phyloP scores from a whole-genome alignment of 148 eudicot genomes.

The Amaranthus cruentus region DNA sequence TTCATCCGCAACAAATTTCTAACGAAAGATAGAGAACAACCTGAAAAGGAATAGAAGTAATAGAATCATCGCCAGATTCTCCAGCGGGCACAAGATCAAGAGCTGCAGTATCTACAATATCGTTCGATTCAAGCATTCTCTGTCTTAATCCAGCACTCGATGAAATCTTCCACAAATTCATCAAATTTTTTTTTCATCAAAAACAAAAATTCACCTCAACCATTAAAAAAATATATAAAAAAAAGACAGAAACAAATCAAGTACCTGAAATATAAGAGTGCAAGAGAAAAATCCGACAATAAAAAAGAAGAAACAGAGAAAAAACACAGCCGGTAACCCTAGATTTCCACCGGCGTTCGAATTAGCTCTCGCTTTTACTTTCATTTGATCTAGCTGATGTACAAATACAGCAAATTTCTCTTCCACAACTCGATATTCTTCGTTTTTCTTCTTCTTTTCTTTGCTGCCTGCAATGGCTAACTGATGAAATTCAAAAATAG shows the following conservation, averaged over 20 bases:
- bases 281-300: slow-evolving; percentile 72
- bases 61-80: slow-evolving; percentile 58
- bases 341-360: slow-evolving; percentile 43
- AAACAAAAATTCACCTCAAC: background rate
- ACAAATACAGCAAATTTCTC: slow-evolving; percentile 1
- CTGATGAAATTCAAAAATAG: background rate
- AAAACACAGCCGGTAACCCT: slow-evolving; percentile 51
- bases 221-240: background rate
- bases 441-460: background rate
- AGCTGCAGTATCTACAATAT: slow-evolving; percentile 19
- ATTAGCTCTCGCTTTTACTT: slow-evolving; percentile 43
- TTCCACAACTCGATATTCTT: background rate
- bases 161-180: slow-evolving; percentile 21
- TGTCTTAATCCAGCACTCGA: slow-evolving; percentile 33
- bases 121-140: slow-evolving; percentile 31
- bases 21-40: slow-evolving; percentile 23
- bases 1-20: background rate
- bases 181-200: background rate
- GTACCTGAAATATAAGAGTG: slow-evolving; percentile 51
- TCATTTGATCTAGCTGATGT: slow-evolving; percentile 32
- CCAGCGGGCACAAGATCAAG: slow-evolving; percentile 57
- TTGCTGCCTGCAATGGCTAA: background rate
- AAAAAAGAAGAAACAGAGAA: slow-evolving; percentile 63
- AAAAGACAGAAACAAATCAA: background rate
- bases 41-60: slow-evolving; percentile 74